These are phyloP conservation scores for Boletus reticuloceps DNA, from an alignment of 768 basidiomycete genomes.

Conservation along the genomic window DNA sequence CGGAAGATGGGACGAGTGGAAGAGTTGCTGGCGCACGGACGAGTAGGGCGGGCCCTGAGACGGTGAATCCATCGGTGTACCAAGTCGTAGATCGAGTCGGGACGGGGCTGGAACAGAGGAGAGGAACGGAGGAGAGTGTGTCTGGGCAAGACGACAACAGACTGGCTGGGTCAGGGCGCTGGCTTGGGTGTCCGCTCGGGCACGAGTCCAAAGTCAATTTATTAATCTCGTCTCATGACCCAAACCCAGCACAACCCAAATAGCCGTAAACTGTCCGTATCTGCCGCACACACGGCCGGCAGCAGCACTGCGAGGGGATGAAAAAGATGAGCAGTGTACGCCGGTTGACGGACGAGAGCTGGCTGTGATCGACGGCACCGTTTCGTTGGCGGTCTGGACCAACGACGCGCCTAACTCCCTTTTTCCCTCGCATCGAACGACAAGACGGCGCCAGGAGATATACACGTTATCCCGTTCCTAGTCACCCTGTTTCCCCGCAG, in stretches of 20 bases:
- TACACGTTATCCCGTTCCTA: constrained; percentile 17
- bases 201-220: constrained; percentile 22
- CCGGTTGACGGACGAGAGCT: constrained; percentile 13
- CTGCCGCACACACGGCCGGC: not conserved
- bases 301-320: not conserved
- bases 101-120: constrained; percentile 4
- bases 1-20: constrained; percentile 43
- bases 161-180: constrained; percentile 4
- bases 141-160: too few relatives aligned
- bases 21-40: constrained; percentile 32
- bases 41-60: constrained; percentile 31
- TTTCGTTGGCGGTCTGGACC: constrained; percentile 26
- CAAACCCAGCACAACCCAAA: constrained; percentile 24
- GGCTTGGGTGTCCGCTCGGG: constrained; percentile 9
- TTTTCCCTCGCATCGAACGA: constrained; percentile 9
- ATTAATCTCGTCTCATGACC: constrained; percentile 19
- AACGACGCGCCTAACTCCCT: constrained; percentile 10
- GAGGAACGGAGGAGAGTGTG: not conserved
- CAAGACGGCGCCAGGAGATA: constrained; percentile 21
- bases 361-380: constrained; percentile 26
- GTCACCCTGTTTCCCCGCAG: not conserved
- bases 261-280: constrained; percentile 23
- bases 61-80: constrained; percentile 24
- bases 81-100: not conserved
- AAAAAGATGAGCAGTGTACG: not conserved